Conservation (phyloP, 75 land plant genomes). For the Pinus taeda region DNA sequence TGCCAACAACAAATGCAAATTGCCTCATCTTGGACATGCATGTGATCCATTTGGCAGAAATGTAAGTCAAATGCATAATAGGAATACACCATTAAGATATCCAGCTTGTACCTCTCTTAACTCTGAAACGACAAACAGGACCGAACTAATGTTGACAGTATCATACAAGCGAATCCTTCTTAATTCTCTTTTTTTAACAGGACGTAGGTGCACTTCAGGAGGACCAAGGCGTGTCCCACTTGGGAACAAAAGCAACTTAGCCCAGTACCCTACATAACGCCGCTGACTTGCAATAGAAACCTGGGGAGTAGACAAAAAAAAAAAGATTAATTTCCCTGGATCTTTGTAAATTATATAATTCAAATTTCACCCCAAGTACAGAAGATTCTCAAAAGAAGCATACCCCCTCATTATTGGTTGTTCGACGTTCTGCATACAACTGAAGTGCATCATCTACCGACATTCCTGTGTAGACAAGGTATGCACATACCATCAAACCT, state of each 20-base stretch:
- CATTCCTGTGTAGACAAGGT: slow-evolving; percentile 68
- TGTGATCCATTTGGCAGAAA: not conserved
- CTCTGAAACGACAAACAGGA: slow-evolving; percentile 51
- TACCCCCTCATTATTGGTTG: slow-evolving; percentile 77
- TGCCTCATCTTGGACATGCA: not conserved
- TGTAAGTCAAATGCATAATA: not conserved
- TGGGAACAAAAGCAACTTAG: slow-evolving; percentile 33
- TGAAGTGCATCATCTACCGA: slow-evolving; percentile 63
- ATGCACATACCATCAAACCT: slow-evolving; percentile 81
- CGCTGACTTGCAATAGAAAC: slow-evolving; percentile 75
- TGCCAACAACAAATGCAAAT: not conserved
- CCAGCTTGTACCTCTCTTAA: slow-evolving; percentile 40
- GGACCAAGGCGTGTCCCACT: slow-evolving; percentile 22
- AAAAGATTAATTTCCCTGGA: not conserved
- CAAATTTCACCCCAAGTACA: not conserved
- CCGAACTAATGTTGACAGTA: slow-evolving; percentile 26
- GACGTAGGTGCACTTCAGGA: slow-evolving; percentile 57
- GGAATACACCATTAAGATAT: not conserved
- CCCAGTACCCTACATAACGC: slow-evolving; percentile 74
- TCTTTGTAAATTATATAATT: not conserved
- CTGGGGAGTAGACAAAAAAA: slow-evolving; percentile 15
- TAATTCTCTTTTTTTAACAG: slow-evolving; percentile 47
- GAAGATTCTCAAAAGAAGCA: slow-evolving; percentile 2
- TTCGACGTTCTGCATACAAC: slow-evolving; percentile 53
- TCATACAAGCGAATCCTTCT: slow-evolving; percentile 71